Evolutionary conservation across 2,329 filamentous ascomycete species (phyloP), one percentile per base, ranked within the genome.

Genomic region (Scopulariopsis brevicaulis): DNA sequence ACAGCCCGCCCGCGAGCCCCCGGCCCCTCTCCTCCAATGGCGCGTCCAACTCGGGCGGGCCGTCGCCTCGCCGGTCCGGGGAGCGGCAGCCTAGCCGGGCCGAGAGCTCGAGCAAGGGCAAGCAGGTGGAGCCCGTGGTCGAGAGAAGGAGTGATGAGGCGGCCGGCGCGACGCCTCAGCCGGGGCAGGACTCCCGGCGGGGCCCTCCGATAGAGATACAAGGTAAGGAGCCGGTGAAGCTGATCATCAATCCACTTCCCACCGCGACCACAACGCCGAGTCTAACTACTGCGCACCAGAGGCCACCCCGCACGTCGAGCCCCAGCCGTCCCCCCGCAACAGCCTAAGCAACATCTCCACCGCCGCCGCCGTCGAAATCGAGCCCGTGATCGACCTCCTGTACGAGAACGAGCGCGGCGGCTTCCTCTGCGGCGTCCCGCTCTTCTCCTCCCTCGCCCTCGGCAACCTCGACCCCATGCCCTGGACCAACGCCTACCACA

Each of bases 331-430:
- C 5, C 35, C 40, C 22, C 46, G 55, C n/a, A 35, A 51, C 11
- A 56, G 24, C 11, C 28, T 56, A 18, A 50, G 40, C 6, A 56
- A 51, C 20, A 22, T 37, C n/a, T 43, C 55, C 20, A 56, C 63
- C 46, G 60, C 61, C 58, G 58, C 55, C 20, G 50, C 63, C 46
- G 60, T 60, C 59, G 57, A 64, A 35, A 63, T 69, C 37, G 68
- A 84, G 62, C 76, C 77, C 2, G 85, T 82, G 32, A 84, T 97
- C 60, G 94, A 99, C 62, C 82, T 97, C 5, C 77, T 99, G 0
- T 97, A 96, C 71, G 94, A 99, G 70, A 99, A 99, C 67, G 89
- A 99, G 73, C 83, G 94, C 59, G 94, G 94, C 12, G 85, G 84
- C 46, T 96, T 96, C 67, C 77, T 96, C 61, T 97, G 93, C 65